Evolutionary conservation across 164 flowering plant genomes (phyloP), one percentile per base, ranked within the genome.

Genomic region (Pachysandra terminalis): DNA sequence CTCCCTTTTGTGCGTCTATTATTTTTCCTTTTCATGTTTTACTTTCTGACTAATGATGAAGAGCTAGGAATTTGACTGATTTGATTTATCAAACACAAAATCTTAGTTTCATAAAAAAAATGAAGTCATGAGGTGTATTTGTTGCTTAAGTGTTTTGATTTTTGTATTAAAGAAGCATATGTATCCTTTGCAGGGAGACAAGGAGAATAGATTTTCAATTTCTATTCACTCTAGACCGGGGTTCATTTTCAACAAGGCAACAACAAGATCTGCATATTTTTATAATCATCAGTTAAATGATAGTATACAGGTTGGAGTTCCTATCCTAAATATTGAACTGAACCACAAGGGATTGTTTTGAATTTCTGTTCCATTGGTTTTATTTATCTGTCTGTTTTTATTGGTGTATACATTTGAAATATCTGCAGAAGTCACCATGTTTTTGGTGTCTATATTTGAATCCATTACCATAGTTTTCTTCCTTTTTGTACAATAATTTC

Each of bases 221-320:
- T 88, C 51, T 64, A 88, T 91, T 68, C 97, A 93, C 72, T 86
- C 98, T 52, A 88, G 98, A 75, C 98, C 98, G 40, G 96, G 98
- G 19, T 91, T 93, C 82, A 52, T 91, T 53, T 79, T 93, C 72
- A 93, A 74, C 79, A 83, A 82, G 73, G 91, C 81, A 66, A 93
- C 90, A 10, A 90, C 98, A 49, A 85, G 80, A 83, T 93, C 96
- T 16, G 67, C 59, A 2, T 85, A 80, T 75, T 93, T 93, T 70
- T 76, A 85, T 71, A 79, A 80, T 67, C 92, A 94, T 21, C 97
- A 93, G 74, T 68, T 93, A 69, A 93, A 85, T 76, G 82, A 89
- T 69, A 93, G 98, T 54, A 77, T 89, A 75, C 90, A 93, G 97
- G 98, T 93, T 70, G 37, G 48, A 26, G 3, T 28, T 59, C 59